Base-by-base conservation (phyloP, 2,329 filamentous ascomycete genomes). In the Penicillium sclerotigenum region DNA sequence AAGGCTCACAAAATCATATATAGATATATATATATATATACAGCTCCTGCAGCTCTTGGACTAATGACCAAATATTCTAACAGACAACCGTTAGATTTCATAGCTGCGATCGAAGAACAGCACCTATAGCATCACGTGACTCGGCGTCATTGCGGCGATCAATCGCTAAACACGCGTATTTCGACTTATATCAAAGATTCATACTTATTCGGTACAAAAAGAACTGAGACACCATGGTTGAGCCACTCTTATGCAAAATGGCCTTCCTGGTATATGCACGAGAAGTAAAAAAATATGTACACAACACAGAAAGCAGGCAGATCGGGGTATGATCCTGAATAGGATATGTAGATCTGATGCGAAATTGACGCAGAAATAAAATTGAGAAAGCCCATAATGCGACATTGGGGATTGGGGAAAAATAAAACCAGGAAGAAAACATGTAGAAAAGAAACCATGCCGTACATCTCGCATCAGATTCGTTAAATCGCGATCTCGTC, bases 391-490 rank as follows among this genome's bases (percentile, higher is more conserved):
- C 54, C 47, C 48, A 50, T 38, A 50, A 54, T 55, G 58, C 49
- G 57, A 47, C 56, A 63, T 36, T 48, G 41, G 38, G 56, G 56
- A 59, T 48, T 38, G 38, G 56, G 56, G 59, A 56, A 60, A 37
- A 54, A 60, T 26, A 34, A 53, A 34, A 52, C 37, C 18, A 47
- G 18, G 31, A 51, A 56, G 24, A 47, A 22, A 33, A 14, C 16
- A 57, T 28, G 57, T 46, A 51, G 45, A 45, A 38, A 61, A 59
- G 54, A 59, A 63, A 59, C 56, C 63, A 65, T 63, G 62, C 56
- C 58, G 59, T 70, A 70, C 69, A 71, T 71, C 60, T 65, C 63
- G 60, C 68, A 67, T 71, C 62, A 67, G 68, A 67, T 65, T 71
- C 67, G 67, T 70, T 62, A 68, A 63, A 69, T 65, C 62, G 47